Percentiles rank a stretch among this genome's conserved stretches.
Evolutionary conservation across 192 early-diverging fungal species (phyloP).

Genomic region (Coemansia sp.): DNA sequence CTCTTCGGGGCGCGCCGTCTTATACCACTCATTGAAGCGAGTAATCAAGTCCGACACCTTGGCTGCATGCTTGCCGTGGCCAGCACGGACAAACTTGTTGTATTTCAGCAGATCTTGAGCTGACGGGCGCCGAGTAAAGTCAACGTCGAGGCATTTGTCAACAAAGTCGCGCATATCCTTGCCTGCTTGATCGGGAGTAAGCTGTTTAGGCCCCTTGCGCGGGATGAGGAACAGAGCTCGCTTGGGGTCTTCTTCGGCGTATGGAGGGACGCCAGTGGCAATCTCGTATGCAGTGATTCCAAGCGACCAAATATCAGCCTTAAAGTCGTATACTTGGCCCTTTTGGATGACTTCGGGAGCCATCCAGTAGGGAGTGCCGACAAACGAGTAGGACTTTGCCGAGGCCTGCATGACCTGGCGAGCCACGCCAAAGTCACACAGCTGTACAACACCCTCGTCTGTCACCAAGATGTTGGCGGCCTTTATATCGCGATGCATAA

Average conservation of each 20-base stretch:
- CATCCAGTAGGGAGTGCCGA: conserved; percentile 93
- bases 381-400: conserved; percentile 87
- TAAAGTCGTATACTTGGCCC: conserved; percentile 87
- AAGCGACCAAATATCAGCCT: conserved; percentile 99
- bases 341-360: conserved; percentile 82
- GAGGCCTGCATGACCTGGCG: conserved; percentile 75
- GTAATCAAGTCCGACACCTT: conserved; percentile 50
- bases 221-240: conserved; percentile 88
- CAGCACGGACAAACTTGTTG: conserved; percentile 52
- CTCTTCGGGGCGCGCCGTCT: conserved; percentile 38
- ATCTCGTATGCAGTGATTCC: conserved; percentile 98
- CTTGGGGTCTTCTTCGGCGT: conserved; percentile 88
- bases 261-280: conserved; percentile 92
- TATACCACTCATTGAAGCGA: conserved; percentile 45
- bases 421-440: conserved; percentile 97
- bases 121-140: conserved; percentile 82
- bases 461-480: conserved; percentile 95
- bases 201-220: conserved; percentile 72
- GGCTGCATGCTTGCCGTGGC: conserved; percentile 52
- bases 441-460: conserved; percentile 83
- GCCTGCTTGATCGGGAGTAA: conserved; percentile 78
- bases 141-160: conserved; percentile 77
- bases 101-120: conserved; percentile 85
- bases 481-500: conserved; percentile 99
- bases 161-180: conserved; percentile 88